Evolutionary conservation across 2,329 filamentous ascomycete species (phyloP), one percentile per base, ranked within the genome.

Genomic region (Phialemonium atrogriseum): DNA sequence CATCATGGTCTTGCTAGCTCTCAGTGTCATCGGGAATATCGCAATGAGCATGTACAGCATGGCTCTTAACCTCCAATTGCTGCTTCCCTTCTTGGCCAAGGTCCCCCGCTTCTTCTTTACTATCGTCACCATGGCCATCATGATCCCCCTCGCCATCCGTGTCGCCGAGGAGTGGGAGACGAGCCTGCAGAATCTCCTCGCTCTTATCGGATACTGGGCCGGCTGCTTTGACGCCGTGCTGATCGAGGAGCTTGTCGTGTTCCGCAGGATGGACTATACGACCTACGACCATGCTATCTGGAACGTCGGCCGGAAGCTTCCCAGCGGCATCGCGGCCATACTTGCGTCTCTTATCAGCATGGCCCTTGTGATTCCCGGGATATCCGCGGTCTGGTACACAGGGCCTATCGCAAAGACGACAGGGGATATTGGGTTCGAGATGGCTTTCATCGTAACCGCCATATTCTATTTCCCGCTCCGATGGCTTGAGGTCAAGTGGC

Each of bases 391-490:
- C 4, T 79, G 73, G 73, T 79, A 66, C 45, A 68, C 62, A 7
- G 75, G 75, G 0, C 74, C 74, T 0, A 70, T 80, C 42, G 75
- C 73, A 1, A 53, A 63, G 50, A 65, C 44, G 21, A 76, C 74
- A 9, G 77, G 77, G 0, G 76, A 81, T 40, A 70, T 81, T 48
- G 77, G 77, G 0, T 79, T 81, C 35, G 77, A 81, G 56, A 54
- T 77, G 49, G 75, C 75, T 0, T 69, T 80, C 45, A 60, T 62
- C 17, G 47, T 72, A 34, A 68, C 65, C 10, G 60, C 51, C 2
- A 9, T 71, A 19, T 49, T 59, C 16, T 73, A 71, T 33, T 30
- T 68, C 2, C 65, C 66, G 4, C 48, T 73, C 10, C 54, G 68
- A 6, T 60, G 54, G 44, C 30, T 61, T 0, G 69, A 73, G 51